Percentiles rank a stretch among this genome's conserved stretches.
phyloP scores from a whole-genome alignment of 2,329 filamentous ascomycete genomes.

The Acrocalymma vagum region DNA sequence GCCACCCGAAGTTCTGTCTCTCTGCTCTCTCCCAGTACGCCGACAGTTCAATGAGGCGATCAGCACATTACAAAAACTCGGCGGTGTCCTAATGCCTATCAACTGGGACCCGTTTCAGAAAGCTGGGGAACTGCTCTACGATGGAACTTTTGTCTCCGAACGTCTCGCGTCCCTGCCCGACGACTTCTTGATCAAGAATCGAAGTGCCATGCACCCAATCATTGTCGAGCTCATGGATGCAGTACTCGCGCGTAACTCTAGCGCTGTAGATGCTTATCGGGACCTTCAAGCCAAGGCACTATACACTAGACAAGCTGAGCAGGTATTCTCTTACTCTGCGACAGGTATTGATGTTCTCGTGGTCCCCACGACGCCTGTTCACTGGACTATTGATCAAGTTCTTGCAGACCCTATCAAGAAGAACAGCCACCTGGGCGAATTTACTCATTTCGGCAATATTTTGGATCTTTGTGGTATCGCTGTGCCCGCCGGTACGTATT shows the following conservation, averaged over 20 bases:
- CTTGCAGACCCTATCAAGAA: constrained; percentile 60
- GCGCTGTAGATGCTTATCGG: constrained; percentile 41
- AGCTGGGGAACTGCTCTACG: constrained; percentile 64
- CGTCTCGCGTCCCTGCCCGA: constrained; percentile 54
- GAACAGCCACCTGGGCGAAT: constrained; percentile 59
- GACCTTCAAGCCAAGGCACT: constrained; percentile 41
- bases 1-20: constrained; percentile 51
- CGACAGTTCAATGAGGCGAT: constrained; percentile 42
- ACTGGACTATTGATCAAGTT: constrained; percentile 63
- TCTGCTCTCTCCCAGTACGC: constrained; percentile 52
- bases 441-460: constrained; percentile 70
- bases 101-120: constrained; percentile 56
- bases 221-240: constrained; percentile 53
- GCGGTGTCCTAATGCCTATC: constrained; percentile 37
- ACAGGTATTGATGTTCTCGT: constrained; percentile 47
- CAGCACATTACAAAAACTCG: constrained; percentile 33
- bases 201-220: constrained; percentile 58
- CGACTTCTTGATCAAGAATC: constrained; percentile 37
- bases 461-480: constrained; percentile 58
- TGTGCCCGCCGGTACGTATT: constrained; percentile 59
- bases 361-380: constrained; percentile 61
- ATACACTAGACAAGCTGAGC: constrained; percentile 40
- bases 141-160: constrained; percentile 66
- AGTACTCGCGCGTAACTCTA: constrained; percentile 34
- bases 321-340: constrained; percentile 35